Conservation (phyloP, 331 rosid species). For the Telfairia occidentalis region DNA sequence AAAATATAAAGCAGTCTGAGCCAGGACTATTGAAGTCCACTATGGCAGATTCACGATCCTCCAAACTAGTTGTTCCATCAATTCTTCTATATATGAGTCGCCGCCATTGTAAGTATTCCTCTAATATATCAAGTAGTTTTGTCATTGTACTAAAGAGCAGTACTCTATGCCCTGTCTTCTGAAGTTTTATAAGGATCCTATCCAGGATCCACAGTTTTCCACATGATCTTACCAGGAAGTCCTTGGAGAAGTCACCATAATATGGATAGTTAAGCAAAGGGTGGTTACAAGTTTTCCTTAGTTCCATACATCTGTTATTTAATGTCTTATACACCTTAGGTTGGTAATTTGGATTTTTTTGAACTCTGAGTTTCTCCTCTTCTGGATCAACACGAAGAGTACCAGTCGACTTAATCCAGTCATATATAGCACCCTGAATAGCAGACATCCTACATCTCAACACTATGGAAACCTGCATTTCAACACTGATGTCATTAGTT, state of each 20-base stretch:
- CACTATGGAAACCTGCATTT: conserved; percentile 75
- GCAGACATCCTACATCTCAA: conserved; percentile 88
- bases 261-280: conserved; percentile 93
- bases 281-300: conserved; percentile 95
- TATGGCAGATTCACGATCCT: conserved; percentile 98
- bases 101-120: conserved; percentile 98
- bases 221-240: conserved; percentile 80
- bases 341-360: conserved; percentile 62
- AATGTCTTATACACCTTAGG: conserved; percentile 77
- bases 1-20: conserved; percentile 85
- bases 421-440: conserved; percentile 85
- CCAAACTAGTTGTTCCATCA: conserved; percentile 98
- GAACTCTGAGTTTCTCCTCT: conserved; percentile 68
- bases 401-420: conserved; percentile 95
- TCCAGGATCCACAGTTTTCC: conserved; percentile 98
- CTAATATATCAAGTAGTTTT: conserved; percentile 91
- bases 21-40: conserved; percentile 76
- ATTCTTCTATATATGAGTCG: conserved; percentile 83
- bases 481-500: conserved; percentile 19
- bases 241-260: conserved; percentile 79
- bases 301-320: conserved; percentile 97
- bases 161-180: conserved; percentile 90
- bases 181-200: conserved; percentile 87
- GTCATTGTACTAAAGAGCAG: conserved; percentile 98
- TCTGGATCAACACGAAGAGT: conserved; percentile 99